Evolutionary conservation across 129 eudicot genomes (phyloP).

Genomic region (Scalesia atractyloides): DNA sequence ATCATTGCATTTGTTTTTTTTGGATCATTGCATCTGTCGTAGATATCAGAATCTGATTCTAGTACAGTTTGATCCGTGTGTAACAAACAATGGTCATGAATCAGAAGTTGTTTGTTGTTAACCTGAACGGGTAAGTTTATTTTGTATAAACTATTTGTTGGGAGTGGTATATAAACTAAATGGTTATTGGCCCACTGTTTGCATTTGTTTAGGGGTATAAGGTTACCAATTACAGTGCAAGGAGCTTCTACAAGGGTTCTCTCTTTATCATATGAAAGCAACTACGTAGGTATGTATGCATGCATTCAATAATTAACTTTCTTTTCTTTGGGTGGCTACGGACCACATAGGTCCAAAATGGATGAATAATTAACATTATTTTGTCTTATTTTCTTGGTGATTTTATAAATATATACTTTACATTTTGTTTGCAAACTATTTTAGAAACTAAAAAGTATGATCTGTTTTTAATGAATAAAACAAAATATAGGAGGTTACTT

Average conservation of each 20-base stretch:
- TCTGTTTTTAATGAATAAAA: not conserved
- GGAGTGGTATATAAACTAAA: constrained; percentile 13
- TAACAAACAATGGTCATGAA: constrained; percentile 37
- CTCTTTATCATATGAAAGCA: constrained; percentile 37
- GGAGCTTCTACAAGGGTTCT: constrained; percentile 42
- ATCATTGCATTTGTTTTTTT: not conserved
- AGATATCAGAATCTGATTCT: constrained; percentile 26
- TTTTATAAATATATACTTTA: not conserved
- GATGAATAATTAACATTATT: not conserved
- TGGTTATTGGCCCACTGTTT: constrained; percentile 10
- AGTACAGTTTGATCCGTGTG: constrained; percentile 20
- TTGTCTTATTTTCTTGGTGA: not conserved
- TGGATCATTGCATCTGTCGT: constrained; percentile 15
- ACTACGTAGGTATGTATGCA: too few species aligned
- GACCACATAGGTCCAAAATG: not conserved
- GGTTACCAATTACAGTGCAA: constrained; percentile 42
- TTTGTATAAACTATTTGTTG: not conserved
- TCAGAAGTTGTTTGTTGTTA: constrained; percentile 46
- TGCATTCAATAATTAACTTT: constrained; percentile 11
- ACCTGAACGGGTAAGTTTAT: constrained; percentile 34
- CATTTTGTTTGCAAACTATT: constrained; percentile 3
- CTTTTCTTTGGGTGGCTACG: not conserved
- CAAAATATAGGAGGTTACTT: constrained; percentile 1
- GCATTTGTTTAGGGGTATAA: constrained; percentile 36
- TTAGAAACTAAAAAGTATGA: not conserved